A percentile compares a stretch with the other conserved stretches of the same genome.
These are phyloP conservation scores for Penicillium sp. DNA, from an alignment of 2,329 filamentous ascomycete species.

Conservation along the genomic window DNA sequence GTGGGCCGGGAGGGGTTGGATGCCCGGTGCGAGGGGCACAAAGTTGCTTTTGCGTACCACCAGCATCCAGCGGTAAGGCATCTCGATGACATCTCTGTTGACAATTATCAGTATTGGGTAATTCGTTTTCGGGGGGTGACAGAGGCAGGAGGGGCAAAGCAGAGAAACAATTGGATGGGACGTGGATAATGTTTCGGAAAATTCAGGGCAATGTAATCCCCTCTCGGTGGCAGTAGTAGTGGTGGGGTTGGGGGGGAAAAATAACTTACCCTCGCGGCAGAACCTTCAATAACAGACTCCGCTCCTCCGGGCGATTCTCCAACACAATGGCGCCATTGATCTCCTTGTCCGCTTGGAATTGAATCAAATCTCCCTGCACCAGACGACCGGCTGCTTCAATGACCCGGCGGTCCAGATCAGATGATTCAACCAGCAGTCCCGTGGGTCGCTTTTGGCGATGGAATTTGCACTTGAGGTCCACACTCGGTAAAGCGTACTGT, in stretches of 20 bases:
- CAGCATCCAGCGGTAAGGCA: constrained; percentile 61
- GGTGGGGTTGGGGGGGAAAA: constrained; percentile 4
- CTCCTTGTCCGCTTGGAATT: constrained; percentile 82
- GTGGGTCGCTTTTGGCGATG: constrained; percentile 86
- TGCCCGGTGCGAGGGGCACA: constrained; percentile 50
- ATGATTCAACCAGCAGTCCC: constrained; percentile 67
- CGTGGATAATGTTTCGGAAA: background rate
- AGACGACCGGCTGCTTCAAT: constrained; percentile 69
- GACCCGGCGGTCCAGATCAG: constrained; percentile 73
- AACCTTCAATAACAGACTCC: constrained; percentile 76
- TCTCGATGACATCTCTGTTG: constrained; percentile 56
- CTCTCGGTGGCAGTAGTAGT: background rate
- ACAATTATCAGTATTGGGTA: constrained; percentile 40
- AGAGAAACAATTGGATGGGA: background rate
- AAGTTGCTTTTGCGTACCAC: constrained; percentile 56
- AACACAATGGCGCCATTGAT: constrained; percentile 89
- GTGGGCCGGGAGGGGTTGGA: constrained; percentile 52
- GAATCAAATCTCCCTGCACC: constrained; percentile 75
- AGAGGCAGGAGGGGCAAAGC: constrained; percentile 10
- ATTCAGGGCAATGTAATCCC: constrained; percentile 1
- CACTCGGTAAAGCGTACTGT: constrained; percentile 88
- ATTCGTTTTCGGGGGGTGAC: constrained; percentile 3
- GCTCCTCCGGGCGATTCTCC: constrained; percentile 77
- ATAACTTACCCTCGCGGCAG: constrained; percentile 76
- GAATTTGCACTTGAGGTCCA: constrained; percentile 93